Evolutionary conservation across 1,284 basidiomycete genomes (phyloP), one percentile per base, ranked within the genome.

Genomic region (Grifola frondosa): DNA sequence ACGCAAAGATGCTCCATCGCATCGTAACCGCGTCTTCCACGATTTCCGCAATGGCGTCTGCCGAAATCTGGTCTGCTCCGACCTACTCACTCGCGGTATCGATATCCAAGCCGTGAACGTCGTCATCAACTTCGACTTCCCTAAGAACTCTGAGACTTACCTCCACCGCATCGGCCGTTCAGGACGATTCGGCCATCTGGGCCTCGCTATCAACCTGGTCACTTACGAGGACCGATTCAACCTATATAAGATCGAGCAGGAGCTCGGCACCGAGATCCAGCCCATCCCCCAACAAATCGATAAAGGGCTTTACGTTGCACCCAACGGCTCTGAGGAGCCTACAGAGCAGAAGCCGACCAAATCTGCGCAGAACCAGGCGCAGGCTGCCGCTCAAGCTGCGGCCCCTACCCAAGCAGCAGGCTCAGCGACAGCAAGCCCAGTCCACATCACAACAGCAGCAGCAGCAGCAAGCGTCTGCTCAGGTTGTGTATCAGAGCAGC

Each of bases 51-150:
- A 94, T 62, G 96, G 96, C 53, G 92, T 95, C 43, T 98, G 95
- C 74, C 88, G 96, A 57, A 99, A 98, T 71, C 83, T 99, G 53
- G 96, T 99, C 61, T 99, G 97, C 74, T 80, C 80, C 52, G 94
- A 99, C 72, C 81, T 99, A 49, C 83, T 99, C 59, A 99, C 96
- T 8, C 90, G 97, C 60, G 96, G 96, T 76, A 99, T 99, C 69
- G 97, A 98, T 69, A 98, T 99, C 65, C 95, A 98, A 73, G 96
- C 96, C 33, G 96, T 99, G 52, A 99, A 99, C 68, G 96, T 98
- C 60, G 96, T 99, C 61, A 98, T 99, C 79, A 98, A 98, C 75
- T 99, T 99, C 65, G 95, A 97, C 68, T 97, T 99, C 70, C 96
- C 96, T 50, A 97, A 97, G 78, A 97, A 96, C 62, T 91, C 91